Base-by-base conservation (phyloP, 2,329 filamentous ascomycete genomes). In the Ramularia endophylla region DNA sequence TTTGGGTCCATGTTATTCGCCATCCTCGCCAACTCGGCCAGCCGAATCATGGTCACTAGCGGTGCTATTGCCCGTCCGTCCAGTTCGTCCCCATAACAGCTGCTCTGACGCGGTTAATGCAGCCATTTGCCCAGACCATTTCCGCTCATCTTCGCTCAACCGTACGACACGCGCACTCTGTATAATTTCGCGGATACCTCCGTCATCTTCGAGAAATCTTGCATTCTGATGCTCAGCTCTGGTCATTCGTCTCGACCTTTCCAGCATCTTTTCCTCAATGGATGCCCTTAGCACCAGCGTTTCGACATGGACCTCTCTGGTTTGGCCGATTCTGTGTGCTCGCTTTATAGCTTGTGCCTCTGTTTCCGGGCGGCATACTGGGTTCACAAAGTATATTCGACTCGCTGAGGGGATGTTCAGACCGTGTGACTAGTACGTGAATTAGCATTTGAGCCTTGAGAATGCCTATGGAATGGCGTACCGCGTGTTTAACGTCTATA, bases 321-420 rank as follows among this genome's bases (percentile, higher is more conserved):
- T 80, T 61, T 95, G 89, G 8, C 87, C 88, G 53, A 95, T 94
- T 9, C 90, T 77, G 51, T 94, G 84, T 0, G 85, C 87, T 58
- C 90, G 81, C 46, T 94, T 94, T 48, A 95, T 87, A 0, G 90
- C 90, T 62, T 97, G 90, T 1, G 85, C 87, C 61, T 94, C 86
- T 1, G 94, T 75, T 49, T 85, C 70, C 0, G 87, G 87, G 38
- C 89, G 85, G 60, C 92, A 83, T 9, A 94, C 86, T 0, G 90
- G 89, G 49, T 84, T 90, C 41, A 94, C 75, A 48, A 97, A 95
- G 64, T 88, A 94, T 8, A 97, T 82, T 2, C 90, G 73, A 4
- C 85, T 92, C 1, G 89, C 89, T 8, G 78, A 80, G 38, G 81
- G 81, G 62, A 95, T 80, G 58, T 95, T 89, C 0, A 97, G 72